Evolutionary conservation across 1,139 yeast species (phyloP).

Genomic region (Scheffersomyces parashehatae): DNA sequence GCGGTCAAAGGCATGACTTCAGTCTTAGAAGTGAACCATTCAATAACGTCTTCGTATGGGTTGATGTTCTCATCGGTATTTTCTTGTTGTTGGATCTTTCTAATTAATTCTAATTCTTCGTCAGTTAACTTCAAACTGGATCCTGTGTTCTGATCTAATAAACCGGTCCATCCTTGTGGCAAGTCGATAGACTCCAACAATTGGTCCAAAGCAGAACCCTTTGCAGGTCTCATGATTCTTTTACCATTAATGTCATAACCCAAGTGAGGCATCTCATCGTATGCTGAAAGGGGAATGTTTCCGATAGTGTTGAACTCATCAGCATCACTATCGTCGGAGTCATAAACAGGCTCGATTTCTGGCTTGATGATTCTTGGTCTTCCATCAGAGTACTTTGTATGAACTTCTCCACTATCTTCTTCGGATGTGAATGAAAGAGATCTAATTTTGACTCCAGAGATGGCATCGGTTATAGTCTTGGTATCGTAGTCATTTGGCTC

Average conservation of each 20-base stretch:
- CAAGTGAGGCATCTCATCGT: slow-evolving; percentile 95
- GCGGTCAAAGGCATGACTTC: slow-evolving; percentile 94
- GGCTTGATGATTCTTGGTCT: slow-evolving; percentile 74
- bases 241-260: slow-evolving; percentile 98
- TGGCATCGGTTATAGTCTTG: slow-evolving; percentile 52
- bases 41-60: slow-evolving; percentile 92
- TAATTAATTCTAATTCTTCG: slow-evolving; percentile 87
- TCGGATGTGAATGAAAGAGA: slow-evolving; percentile 41
- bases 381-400: slow-evolving; percentile 76
- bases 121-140: slow-evolving; percentile 78
- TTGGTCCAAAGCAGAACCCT: slow-evolving; percentile 90
- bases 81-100: slow-evolving; percentile 83
- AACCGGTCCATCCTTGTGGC: slow-evolving; percentile 99
- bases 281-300: slow-evolving; percentile 86
- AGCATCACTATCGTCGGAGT: slow-evolving; percentile 87
- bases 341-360: slow-evolving; percentile 89
- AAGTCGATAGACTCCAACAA: slow-evolving; percentile 85
- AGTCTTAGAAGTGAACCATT: slow-evolving; percentile 86
- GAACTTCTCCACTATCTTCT: slow-evolving; percentile 30
- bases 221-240: slow-evolving; percentile 98
- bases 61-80: slow-evolving; percentile 77
- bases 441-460: slow-evolving; percentile 54
- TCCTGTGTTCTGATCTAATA: slow-evolving; percentile 89
- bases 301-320: slow-evolving; percentile 91
- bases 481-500: slow-evolving; percentile 50